These are phyloP conservation scores for Rhododendron vialii DNA, from an alignment of 148 eudicot species.

Conservation along the genomic window DNA sequence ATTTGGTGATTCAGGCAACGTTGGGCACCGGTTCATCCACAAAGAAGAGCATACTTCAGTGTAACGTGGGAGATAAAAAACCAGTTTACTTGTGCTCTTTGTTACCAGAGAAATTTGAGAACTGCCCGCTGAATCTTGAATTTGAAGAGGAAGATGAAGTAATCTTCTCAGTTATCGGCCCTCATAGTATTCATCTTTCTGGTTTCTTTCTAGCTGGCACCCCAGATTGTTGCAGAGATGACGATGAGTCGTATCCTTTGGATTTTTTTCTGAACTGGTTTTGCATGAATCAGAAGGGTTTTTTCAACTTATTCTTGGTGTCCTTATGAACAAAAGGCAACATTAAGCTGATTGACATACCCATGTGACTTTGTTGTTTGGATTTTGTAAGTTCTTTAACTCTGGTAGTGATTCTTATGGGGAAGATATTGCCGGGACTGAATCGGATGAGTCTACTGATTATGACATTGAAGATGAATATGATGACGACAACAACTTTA, in stretches of 20 bases:
- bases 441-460: slow-evolving; percentile 39
- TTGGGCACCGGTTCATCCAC: slow-evolving; percentile 55
- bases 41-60: slow-evolving; percentile 66
- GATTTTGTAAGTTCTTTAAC: slow-evolving; percentile 44
- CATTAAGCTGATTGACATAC: background rate
- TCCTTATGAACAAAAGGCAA: background rate
- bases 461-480: slow-evolving; percentile 47
- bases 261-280: background rate
- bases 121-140: slow-evolving; percentile 64
- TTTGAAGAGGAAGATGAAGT: slow-evolving; percentile 81
- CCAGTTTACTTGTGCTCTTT: slow-evolving; percentile 72
- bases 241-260: slow-evolving; percentile 71
- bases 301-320: background rate
- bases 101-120: slow-evolving; percentile 71
- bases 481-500: slow-evolving; percentile 35
- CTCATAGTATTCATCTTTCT: slow-evolving; percentile 75
- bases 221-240: slow-evolving; percentile 28
- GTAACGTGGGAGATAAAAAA: slow-evolving; percentile 60
- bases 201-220: slow-evolving; percentile 47
- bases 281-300: background rate
- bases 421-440: slow-evolving; percentile 51
- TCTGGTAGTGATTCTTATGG: slow-evolving; percentile 56
- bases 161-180: slow-evolving; percentile 73
- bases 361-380: background rate
- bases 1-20: slow-evolving; percentile 55